Evolutionary conservation across 768 basidiomycete species (phyloP).

Genomic region (Amyloporia xantha): DNA sequence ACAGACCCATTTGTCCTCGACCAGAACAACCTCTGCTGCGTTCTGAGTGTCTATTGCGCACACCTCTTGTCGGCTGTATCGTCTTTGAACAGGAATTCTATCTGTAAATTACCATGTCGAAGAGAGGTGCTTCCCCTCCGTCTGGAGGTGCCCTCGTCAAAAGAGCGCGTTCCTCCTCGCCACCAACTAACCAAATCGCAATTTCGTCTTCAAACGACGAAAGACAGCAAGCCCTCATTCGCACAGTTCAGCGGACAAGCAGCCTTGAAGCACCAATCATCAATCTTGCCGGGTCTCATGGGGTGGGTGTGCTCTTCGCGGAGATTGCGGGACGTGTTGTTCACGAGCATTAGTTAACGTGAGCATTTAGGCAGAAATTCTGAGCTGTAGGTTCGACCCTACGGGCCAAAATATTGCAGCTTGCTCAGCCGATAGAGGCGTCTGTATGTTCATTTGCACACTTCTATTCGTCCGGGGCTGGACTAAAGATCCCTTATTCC

Average conservation of each 20-base stretch:
- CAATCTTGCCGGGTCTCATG: conserved; percentile 80
- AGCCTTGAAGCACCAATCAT: conserved; percentile 91
- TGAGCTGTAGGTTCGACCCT: conserved; percentile 91
- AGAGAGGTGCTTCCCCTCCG: conserved; percentile 58
- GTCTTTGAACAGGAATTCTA: no score
- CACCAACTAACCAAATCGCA: conserved; percentile 59
- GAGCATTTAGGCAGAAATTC: conserved; percentile 62
- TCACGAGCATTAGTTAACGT: background rate
- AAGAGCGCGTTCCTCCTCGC: conserved; percentile 43
- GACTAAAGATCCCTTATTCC: background rate
- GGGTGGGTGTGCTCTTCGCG: conserved; percentile 41
- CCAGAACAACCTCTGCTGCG: no score
- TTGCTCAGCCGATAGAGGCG: conserved; percentile 81
- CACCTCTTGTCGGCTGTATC: no score
- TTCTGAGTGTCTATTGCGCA: no score
- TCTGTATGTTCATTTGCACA: conserved; percentile 60
- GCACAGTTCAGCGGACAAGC: conserved; percentile 88
- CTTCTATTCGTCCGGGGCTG: background rate
- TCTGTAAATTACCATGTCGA: no score
- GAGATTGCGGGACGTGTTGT: background rate
- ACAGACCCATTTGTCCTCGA: background rate
- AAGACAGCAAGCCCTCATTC: conserved; percentile 69
- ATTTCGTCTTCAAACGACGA: conserved; percentile 74
- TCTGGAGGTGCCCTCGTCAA: conserved; percentile 53
- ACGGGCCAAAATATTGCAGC: conserved; percentile 92